Evolutionary conservation across 2,329 filamentous ascomycete genomes (phyloP), one percentile per base, ranked within the genome.

Genomic region (Talaromyces sp.): DNA sequence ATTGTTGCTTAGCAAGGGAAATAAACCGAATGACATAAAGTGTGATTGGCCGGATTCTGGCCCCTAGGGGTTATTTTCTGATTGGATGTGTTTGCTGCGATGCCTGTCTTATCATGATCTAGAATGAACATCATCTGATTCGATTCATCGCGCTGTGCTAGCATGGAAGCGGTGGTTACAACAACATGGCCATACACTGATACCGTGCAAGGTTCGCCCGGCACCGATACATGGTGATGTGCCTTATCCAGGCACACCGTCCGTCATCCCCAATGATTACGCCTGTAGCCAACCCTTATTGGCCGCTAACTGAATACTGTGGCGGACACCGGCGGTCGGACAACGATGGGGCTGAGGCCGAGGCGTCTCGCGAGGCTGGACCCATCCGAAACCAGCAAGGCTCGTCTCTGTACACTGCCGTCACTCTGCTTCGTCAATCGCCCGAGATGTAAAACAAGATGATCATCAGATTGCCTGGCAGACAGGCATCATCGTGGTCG

Each of bases 271-370:
- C 5, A 54, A 54, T 23, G 31, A 54, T 35, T 35, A 37, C n/a
- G 16, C 48, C 28, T 14, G 9, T 3, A 11, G 25, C 12, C n/a
- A 18, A 16, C 25, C 28, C 28, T 35, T 54, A 54, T 37, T 35
- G 28, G 28, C 16, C n/a, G 50, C 31, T 16, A 16, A 23, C 14
- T 16, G 54, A 56, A 37, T 21, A 7, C 35, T 40, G 54, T 56
- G 54, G 54, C 52, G 35, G 52, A 56, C 21, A 28, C 52, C 40
- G 54, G 54, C 54, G 54, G 54, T 57, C 54, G 54, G 54, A 57
- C 54, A 57, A 57, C 31, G 18, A 57, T 57, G 54, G 54, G 54
- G 54, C 54, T 57, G 54, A 57, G 35, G 54, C 37, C 54, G 54
- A 57, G 54, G 54, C 54, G 35, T 28, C 14, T 39, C 28, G 35